Evolutionary conservation across 129 eudicot genomes (phyloP), one percentile per base, ranked within the genome.

Genomic region (Centella asiatica): DNA sequence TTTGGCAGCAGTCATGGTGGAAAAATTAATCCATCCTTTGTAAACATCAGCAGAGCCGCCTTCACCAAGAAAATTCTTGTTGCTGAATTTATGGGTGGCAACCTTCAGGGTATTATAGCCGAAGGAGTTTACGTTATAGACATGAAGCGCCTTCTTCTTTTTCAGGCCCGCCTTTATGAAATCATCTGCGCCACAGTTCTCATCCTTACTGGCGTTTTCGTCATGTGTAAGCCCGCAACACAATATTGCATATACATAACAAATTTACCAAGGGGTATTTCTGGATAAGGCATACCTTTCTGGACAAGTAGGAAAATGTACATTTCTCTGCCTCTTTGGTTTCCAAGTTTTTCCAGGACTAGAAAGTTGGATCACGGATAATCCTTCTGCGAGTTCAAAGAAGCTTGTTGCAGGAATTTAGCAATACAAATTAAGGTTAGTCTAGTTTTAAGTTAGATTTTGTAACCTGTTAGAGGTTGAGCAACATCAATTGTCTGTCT

Each of bases 31-130:
- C 82, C 85, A 83, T 26, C 89, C 85, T 74, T 69, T 83, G 14
- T 72, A 83, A 11, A 78, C 85, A 31, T 68, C 71, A 6, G 85
- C 77, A 23, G 69, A 69, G 33, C 82, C 81, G 44, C 89, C 89
- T 56, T 78, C 74, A 23, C 85, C 89, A 0, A 78, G 62, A 25
- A 79, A 42, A 40, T 67, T 72, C 64, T 70, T 62, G 46, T 47
- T 19, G 24, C 58, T 7, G 51, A 78, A 78, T 58, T 60, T 78
- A 42, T 57, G 39, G 0, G 80, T 78, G 5, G 83, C 77, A 22
- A 45, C 69, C 57, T 69, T 69, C 63, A 78, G 51, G 44, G 68
- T 70, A 49, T 69, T 60, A 37, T 78, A 78, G 42, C 51, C 26
- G 57, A 57, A 77, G 32, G 39, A 15, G 20, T 60, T 53, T 20